Evolutionary conservation across 768 basidiomycete genomes (phyloP), one percentile per base, ranked within the genome.

Genomic region (Tylopilus cervinicoccineus): DNA sequence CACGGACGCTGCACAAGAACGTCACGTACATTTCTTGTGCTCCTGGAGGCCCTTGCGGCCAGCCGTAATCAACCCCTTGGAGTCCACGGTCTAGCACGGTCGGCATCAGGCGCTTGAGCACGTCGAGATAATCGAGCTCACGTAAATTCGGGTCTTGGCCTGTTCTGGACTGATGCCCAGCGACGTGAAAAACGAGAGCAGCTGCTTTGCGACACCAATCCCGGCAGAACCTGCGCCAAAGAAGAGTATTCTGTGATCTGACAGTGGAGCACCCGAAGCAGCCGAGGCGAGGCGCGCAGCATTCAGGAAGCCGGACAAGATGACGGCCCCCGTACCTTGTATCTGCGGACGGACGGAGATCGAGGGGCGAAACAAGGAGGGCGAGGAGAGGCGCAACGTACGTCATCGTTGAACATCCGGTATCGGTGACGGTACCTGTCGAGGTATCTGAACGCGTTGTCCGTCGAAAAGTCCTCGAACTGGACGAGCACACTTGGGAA

Each of bases 381-480:
- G 17, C 3, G 47, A 28, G 14, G 34, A 20, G 12, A 17, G 7
- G 33, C 14, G 36, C 40, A 44, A 67, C 81, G 53, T 44, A 86
- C 84, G 66, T 88, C 86, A 56, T 88, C 86, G 57, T 86, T 86
- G 71, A 86, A 86, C 48, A 80, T 77, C 47, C 74, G 72, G 61
- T 83, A 80, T 38, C 72, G 70, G 36, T 75, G 58, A 42, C 80
- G 74, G 69, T 81, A 86, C 54, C 76, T 71, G 32, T 80, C 79
- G 28, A 89, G 76, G 65, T 86, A 86, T 39, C 77, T 71, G 73
- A 88, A 89, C 3, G 87, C 88, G 43, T 85, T 84, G 60, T 88
- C 82, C 2, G 85, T 87, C 43, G 84, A 83, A 62, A 86, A 90
- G 61, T 89, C 81, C 53, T 84, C 83, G 52, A 84, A 87, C 50